These are phyloP conservation scores for Strobilomyces confusus DNA, from an alignment of 768 basidiomycete genomes.

Conservation along the genomic window DNA sequence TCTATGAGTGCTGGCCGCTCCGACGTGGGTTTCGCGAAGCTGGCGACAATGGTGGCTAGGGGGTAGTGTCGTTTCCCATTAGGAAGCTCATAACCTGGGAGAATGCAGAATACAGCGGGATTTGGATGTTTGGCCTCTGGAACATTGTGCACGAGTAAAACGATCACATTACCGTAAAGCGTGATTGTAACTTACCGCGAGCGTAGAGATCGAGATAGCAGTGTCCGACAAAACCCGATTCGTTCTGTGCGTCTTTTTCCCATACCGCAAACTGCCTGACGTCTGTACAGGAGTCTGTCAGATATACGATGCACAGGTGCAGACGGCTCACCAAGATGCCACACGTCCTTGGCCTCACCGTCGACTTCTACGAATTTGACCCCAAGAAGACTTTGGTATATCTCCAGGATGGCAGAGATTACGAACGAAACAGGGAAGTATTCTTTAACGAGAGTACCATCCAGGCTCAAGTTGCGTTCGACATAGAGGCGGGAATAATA, in stretches of 20 bases:
- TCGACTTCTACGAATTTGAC: constrained; percentile 57
- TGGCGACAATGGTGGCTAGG: constrained; percentile 79
- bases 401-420: constrained; percentile 71
- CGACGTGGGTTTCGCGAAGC: constrained; percentile 77
- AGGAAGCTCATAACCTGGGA: constrained; percentile 55
- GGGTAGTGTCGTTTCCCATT: constrained; percentile 67
- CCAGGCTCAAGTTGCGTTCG: constrained; percentile 61
- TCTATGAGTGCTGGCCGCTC: constrained; percentile 79
- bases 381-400: constrained; percentile 76
- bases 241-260: constrained; percentile 70
- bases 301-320: not conserved
- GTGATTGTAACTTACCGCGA: constrained; percentile 45
- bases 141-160: not conserved
- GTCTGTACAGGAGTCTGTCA: constrained; percentile 37
- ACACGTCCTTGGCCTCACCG: constrained; percentile 55
- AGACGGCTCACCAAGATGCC: constrained; percentile 64
- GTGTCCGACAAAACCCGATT: constrained; percentile 72
- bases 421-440: constrained; percentile 84
- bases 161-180: not conserved
- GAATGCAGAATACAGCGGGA: constrained; percentile 76
- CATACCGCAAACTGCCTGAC: constrained; percentile 81
- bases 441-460: constrained; percentile 75
- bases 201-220: constrained; percentile 86
- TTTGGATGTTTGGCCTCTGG: constrained; percentile 74
- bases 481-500: constrained; percentile 38